Evolutionary conservation across 257 asterid genomes (phyloP), one percentile per base, ranked within the genome.

Genomic region (Solanum clarkiae): DNA sequence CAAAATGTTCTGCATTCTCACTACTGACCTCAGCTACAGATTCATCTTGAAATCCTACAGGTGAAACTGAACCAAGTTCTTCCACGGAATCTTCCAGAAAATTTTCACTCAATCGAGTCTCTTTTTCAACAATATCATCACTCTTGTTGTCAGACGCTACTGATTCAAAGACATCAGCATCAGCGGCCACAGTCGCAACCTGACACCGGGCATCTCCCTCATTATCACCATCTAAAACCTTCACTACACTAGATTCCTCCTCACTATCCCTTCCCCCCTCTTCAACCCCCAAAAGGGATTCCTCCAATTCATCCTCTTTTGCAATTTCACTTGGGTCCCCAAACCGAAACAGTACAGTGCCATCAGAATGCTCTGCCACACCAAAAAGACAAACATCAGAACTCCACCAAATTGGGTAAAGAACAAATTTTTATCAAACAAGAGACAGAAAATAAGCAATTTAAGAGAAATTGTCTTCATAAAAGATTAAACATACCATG

Each of bases 281-380:
- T 84, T 89, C 89, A 63, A 63, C 17, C 57, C 63, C 86, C 32
- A 59, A 62, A 36, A 80, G 42, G 60, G 94, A 15, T 53, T 92
- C 90, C 91, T 87, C 91, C 75, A 65, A 29, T 71, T 80, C 86
- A 51, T 84, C 90, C 85, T 88, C 88, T 86, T 91, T 87, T 10
- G 75, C 86, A 72, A 88, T 82, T 86, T 93, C 92, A 54, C 85
- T 87, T 3, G 93, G 94, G 69, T 94, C 93, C 87, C 97, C 98
- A 88, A 96, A 96, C 89, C 94, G 91, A 90, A 94, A 96, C 88
- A 92, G 51, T 15, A 93, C 1, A 87, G 97, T 94, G 16, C 98
- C 98, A 88, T 96, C 99, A 42, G 92, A 83, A 88, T 89, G 91
- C 90, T 94, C 99, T 96, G 92, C 91, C 94, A 88, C 66, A n/a